Base-by-base conservation (phyloP, 352 stramenopile genomes). In the Hyaloperonospora brassicae region DNA sequence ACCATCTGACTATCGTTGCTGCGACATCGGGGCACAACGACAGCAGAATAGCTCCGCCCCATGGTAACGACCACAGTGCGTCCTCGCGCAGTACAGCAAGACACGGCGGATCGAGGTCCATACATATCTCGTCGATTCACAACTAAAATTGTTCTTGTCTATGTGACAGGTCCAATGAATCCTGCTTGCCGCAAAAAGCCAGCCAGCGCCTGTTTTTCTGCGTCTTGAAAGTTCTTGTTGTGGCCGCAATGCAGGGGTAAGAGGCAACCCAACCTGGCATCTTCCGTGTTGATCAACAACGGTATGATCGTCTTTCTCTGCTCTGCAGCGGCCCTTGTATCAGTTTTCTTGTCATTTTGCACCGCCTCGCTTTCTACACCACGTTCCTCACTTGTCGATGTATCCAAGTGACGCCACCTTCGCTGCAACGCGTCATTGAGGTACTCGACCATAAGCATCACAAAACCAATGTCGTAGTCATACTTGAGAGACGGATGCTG, bases 211-310 rank as follows among this genome's bases (percentile, higher is more conserved):
- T 76, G 52, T 50, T 92, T 91, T 51, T 94, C 84, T 2, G 52
- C 52, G 21, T 91, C 79, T 35, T 76, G 70, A 39, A 87, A 93
- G 53, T 89, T 88, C 48, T 86, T 85, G 59, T 95, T 95, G 54
- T 95, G 84, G 7, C 83, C 84, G 39, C 84, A 95, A 45, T 89
- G 84, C 10, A 95, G 57, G 11, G 76, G 66, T 21, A 95, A 60
- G 11, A 95, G 62, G 6, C 58, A 72, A 5, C 83, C 84, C 9
- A 86, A 51, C 10, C 71, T 66, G 0, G 57, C 39, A 50, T 79
- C 62, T 2, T 44, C 49, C 2, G 61, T 76, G 31, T 62, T 51
- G 23, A 74, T 72, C 44, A 77, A 47, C 50, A 72, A 66, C 30
- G 68, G 48, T 6, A 66, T 17, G 8, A 62, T 22, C 38, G 47